These are phyloP conservation scores for Terfezia boudieri DNA, from an alignment of 495 filamentous ascomycete genomes.

Conservation along the genomic window DNA sequence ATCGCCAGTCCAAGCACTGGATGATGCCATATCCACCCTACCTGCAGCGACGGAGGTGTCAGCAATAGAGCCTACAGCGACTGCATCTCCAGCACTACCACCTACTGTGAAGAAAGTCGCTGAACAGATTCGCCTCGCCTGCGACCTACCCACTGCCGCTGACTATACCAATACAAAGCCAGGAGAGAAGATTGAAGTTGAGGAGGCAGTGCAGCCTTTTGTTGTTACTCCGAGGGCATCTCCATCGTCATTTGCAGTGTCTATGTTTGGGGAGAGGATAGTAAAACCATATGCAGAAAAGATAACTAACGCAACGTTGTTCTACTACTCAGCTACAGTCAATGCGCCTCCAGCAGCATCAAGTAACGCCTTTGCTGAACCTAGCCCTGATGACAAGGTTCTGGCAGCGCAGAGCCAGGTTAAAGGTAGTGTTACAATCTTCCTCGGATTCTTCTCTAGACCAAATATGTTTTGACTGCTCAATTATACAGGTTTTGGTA, in stretches of 20 bases:
- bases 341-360: background rate
- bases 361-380: constrained; percentile 43
- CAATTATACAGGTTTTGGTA: constrained; percentile 18
- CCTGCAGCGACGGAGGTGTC: too few species aligned
- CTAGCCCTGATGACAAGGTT: constrained; percentile 87
- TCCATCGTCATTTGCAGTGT: constrained; percentile 20
- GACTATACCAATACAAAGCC: background rate
- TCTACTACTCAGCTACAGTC: constrained; percentile 1
- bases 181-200: background rate
- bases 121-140: background rate
- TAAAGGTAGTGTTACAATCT: constrained; percentile 49
- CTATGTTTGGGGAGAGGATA: constrained; percentile 18
- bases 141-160: background rate
- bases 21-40: background rate
- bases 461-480: background rate
- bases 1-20: background rate
- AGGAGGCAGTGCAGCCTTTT: constrained; percentile 2
- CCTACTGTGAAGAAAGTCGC: background rate
- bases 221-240: background rate
- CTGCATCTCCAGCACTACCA: background rate
- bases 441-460: background rate
- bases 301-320: constrained; percentile 11
- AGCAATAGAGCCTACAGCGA: background rate
- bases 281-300: constrained; percentile 5
- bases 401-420: constrained; percentile 51